Conservation (phyloP, 2,329 filamentous ascomycete species). For the Colletotrichum orbiculare region DNA sequence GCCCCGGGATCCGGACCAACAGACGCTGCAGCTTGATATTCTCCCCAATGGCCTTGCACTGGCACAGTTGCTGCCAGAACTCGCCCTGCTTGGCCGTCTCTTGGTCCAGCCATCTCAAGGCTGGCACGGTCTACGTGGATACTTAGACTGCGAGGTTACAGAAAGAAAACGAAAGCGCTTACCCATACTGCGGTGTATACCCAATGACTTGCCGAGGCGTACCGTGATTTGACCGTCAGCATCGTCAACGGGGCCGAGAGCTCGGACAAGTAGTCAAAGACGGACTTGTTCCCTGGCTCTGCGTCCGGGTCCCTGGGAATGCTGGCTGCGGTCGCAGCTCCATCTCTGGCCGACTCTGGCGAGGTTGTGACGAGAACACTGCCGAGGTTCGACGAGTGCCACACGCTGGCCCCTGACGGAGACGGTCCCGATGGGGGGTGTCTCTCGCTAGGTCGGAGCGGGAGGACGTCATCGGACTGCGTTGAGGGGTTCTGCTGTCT, state of each 20-base stretch:
- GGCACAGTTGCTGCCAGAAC: slow-evolving; percentile 46
- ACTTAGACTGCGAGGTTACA: neutral
- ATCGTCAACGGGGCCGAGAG: neutral
- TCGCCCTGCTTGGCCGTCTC: slow-evolving; percentile 44
- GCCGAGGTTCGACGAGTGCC: slow-evolving; percentile 7
- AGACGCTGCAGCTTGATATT: slow-evolving; percentile 53
- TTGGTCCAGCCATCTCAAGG: slow-evolving; percentile 51
- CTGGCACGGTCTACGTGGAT: slow-evolving; percentile 52
- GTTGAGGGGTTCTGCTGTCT: neutral
- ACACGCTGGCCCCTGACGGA: neutral
- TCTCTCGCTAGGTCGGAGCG: no score
- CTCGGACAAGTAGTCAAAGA: neutral
- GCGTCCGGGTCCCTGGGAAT: neutral
- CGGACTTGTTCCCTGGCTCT: neutral
- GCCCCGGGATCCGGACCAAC: slow-evolving; percentile 46
- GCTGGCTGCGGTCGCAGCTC: neutral
- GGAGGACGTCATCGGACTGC: neutral
- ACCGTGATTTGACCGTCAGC: slow-evolving; percentile 25
- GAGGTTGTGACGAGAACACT: neutral
- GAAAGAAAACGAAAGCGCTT: slow-evolving; percentile 28
- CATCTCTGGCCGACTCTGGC: neutral
- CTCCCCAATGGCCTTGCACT: slow-evolving; percentile 53
- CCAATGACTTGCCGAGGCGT: slow-evolving; percentile 3
- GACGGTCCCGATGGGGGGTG: neutral
- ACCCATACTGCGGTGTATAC: slow-evolving; percentile 27